Evolutionary conservation across 768 basidiomycete genomes (phyloP).

Genomic region (Terana coerulea): DNA sequence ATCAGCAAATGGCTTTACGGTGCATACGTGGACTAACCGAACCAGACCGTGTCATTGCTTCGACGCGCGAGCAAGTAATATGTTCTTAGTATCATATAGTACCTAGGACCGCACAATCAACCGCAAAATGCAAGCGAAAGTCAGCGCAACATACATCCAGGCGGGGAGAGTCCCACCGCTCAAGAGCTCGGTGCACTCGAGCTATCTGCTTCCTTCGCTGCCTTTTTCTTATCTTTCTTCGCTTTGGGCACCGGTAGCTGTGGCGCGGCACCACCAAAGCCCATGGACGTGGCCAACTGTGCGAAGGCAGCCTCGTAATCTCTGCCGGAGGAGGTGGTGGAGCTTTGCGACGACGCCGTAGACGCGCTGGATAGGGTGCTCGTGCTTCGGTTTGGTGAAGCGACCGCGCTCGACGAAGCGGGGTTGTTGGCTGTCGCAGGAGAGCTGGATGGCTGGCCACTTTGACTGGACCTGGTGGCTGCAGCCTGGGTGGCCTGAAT

Average conservation of each 20-base stretch:
- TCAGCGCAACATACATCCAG: no score
- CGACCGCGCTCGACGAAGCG: not conserved
- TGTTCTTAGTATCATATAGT: no score
- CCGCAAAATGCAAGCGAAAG: no score
- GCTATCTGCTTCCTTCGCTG: not conserved
- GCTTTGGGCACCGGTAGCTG: not conserved
- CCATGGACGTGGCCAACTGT: conserved; percentile 22
- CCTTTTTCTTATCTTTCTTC: not conserved
- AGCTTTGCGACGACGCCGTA: not conserved
- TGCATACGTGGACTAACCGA: no score
- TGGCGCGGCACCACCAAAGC: conserved; percentile 19
- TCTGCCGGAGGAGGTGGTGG: conserved; percentile 11
- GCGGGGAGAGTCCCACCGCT: no score
- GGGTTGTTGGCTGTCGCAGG: not conserved
- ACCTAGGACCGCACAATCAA: no score
- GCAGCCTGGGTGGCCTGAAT: not conserved
- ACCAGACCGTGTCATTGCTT: no score
- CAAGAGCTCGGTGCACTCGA: no score
- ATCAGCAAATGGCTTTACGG: no score
- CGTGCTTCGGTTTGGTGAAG: not conserved
- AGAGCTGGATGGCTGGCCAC: not conserved
- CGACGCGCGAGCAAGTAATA: no score
- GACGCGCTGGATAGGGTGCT: not conserved
- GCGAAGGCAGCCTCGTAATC: conserved; percentile 28
- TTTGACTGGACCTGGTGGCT: not conserved